phyloP scores from a whole-genome alignment of 768 basidiomycete genomes.

The Tulasnella sp. region DNA sequence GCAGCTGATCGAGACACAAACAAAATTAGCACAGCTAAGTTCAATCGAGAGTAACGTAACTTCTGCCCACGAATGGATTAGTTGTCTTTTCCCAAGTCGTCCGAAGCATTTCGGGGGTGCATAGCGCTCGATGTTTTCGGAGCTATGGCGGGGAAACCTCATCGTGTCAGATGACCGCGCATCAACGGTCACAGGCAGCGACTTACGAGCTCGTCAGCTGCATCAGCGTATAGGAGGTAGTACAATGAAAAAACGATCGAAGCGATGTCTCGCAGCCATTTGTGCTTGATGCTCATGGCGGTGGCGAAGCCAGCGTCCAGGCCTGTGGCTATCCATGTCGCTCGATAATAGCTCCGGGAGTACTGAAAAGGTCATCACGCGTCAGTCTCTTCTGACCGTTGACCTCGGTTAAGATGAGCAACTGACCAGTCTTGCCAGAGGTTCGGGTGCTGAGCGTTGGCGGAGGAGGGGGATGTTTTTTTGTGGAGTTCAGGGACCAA shows the following conservation, averaged over 20 bases:
- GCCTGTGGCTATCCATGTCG: constrained; percentile 90
- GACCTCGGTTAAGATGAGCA: not conserved
- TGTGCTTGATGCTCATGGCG: constrained; percentile 86
- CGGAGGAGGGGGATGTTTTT: not conserved
- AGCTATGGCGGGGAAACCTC: constrained; percentile 51
- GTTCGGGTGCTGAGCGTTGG: constrained; percentile 71
- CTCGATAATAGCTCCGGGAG: constrained; percentile 88
- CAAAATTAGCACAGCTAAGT: constrained; percentile 14
- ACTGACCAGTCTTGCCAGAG: constrained; percentile 78
- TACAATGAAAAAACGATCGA: constrained; percentile 83
- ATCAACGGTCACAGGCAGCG: not conserved
- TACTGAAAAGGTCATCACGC: constrained; percentile 51
- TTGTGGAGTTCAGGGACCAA: not conserved
- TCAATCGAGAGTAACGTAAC: not conserved
- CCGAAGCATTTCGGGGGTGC: constrained; percentile 94
- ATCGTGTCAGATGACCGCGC: not conserved
- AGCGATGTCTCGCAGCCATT: constrained; percentile 84
- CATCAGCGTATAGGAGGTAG: constrained; percentile 84
- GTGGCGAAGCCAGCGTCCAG: constrained; percentile 98
- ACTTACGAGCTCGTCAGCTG: constrained; percentile 93
- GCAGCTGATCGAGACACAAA: constrained; percentile 50
- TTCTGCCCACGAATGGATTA: constrained; percentile 74
- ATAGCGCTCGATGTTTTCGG: constrained; percentile 84
- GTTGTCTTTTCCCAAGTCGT: constrained; percentile 95
- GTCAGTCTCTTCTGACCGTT: constrained; percentile 4